These are phyloP conservation scores for Geotrichum histeridarum DNA, from an alignment of 1,139 yeast species.

Conservation along the genomic window DNA sequence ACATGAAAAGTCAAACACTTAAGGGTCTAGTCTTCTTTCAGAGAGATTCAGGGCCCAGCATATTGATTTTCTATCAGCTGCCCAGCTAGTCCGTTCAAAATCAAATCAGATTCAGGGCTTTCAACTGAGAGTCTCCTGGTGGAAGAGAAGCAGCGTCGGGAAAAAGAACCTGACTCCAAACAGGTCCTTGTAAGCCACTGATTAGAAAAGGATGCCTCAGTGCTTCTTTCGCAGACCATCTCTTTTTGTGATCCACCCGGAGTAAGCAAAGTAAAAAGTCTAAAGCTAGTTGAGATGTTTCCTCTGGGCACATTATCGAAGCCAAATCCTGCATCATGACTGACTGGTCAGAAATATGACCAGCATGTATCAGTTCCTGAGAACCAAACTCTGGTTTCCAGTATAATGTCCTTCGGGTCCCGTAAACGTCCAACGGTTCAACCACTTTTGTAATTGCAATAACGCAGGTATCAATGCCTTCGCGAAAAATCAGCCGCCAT, in stretches of 20 bases:
- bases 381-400: slow-evolving; percentile 22
- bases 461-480: slow-evolving; percentile 17
- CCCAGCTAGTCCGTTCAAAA: slow-evolving; percentile 12
- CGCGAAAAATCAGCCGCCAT: slow-evolving; percentile 19
- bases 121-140: slow-evolving; percentile 8
- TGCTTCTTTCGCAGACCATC: slow-evolving; percentile 76
- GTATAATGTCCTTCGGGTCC: slow-evolving; percentile 17
- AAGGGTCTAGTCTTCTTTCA: too few relatives aligned
- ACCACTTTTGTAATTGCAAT: slow-evolving; percentile 21
- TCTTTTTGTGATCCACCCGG: slow-evolving; percentile 72
- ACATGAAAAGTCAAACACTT: too few relatives aligned
- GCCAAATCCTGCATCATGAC: slow-evolving; percentile 11
- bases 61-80: too few relatives aligned
- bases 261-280: slow-evolving; percentile 32
- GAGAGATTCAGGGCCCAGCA: too few relatives aligned
- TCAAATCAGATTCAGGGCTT: slow-evolving; percentile 4
- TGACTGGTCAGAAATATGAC: slow-evolving; percentile 14
- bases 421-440: slow-evolving; percentile 25
- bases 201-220: slow-evolving; percentile 50
- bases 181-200: slow-evolving; percentile 19
- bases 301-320: slow-evolving; percentile 7
- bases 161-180: slow-evolving; percentile 22
- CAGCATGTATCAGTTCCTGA: not conserved
- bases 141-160: not conserved
- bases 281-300: slow-evolving; percentile 10